Percentiles rank a stretch among this genome's conserved stretches.
phyloP scores from a whole-genome alignment of 2,329 filamentous ascomycete species.

The Alternaria ventricosa region DNA sequence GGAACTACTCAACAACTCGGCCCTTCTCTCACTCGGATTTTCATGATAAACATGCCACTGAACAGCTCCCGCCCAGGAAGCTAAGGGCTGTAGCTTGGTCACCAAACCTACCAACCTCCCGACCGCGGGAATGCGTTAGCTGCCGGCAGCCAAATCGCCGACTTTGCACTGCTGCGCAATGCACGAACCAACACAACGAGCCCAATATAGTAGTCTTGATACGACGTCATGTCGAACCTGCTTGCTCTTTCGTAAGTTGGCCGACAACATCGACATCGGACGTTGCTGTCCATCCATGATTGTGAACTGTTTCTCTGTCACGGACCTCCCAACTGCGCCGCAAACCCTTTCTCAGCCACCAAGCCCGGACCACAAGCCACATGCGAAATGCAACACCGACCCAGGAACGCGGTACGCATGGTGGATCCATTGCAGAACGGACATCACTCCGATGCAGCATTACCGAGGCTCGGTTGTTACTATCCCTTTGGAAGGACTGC shows the following conservation, averaged over 20 bases:
- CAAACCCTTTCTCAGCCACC: not conserved
- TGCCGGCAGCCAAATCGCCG: conserved; percentile 7
- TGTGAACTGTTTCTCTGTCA: not conserved
- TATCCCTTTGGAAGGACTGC: not conserved
- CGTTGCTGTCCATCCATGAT: not conserved
- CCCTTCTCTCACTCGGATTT: not conserved
- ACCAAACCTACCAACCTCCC: conserved; percentile 1
- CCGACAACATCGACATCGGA: not conserved
- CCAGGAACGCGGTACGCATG: conserved; percentile 19
- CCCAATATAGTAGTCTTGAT: not conserved
- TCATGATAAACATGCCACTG: not conserved
- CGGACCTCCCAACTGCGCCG: not conserved
- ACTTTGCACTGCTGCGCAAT: conserved; percentile 1
- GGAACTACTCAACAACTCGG: conserved; percentile 1
- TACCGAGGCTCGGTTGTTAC: conserved; percentile 21
- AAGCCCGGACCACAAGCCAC: conserved; percentile 2
- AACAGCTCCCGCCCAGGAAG: not conserved
- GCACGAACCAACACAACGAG: not conserved
- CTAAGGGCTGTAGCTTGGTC: conserved; percentile 7
- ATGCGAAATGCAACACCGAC: conserved; percentile 7
- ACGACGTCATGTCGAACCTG: not conserved
- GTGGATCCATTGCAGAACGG: conserved; percentile 16
- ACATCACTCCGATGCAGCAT: conserved; percentile 17
- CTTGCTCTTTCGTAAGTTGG: not conserved
- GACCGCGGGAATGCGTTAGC: conserved; percentile 7